Evolutionary conservation across 352 stramenopile genomes (phyloP).

Genomic region (Phytophthora chlamydospora): DNA sequence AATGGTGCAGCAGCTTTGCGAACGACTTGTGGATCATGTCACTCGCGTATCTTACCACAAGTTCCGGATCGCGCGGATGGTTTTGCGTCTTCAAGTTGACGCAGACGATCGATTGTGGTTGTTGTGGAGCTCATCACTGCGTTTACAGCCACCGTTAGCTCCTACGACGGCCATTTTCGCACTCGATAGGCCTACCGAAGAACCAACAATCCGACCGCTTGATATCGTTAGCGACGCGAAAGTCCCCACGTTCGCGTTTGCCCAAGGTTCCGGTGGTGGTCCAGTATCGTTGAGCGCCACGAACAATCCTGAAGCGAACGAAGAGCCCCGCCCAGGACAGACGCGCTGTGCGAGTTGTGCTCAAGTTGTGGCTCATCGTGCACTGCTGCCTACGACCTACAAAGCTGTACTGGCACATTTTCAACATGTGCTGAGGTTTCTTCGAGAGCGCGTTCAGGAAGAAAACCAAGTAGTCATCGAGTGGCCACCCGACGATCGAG

Average conservation of each 20-base stretch:
- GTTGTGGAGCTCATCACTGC: slow-evolving; percentile 94
- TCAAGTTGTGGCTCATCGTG: slow-evolving; percentile 58
- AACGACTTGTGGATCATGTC: slow-evolving; percentile 94
- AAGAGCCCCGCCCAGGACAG: slow-evolving; percentile 33
- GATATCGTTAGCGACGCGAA: slow-evolving; percentile 76
- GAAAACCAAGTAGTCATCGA: slow-evolving; percentile 60
- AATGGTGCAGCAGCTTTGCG: slow-evolving; percentile 92
- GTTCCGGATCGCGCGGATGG: slow-evolving; percentile 92
- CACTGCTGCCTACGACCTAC: slow-evolving; percentile 90
- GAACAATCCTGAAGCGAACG: slow-evolving; percentile 10
- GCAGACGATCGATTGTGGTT: slow-evolving; percentile 94
- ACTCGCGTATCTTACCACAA: slow-evolving; percentile 92
- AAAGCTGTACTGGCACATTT: slow-evolving; percentile 96
- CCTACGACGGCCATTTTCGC: not conserved
- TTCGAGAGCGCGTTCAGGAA: slow-evolving; percentile 54
- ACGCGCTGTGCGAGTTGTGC: slow-evolving; percentile 89
- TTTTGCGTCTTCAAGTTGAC: slow-evolving; percentile 96
- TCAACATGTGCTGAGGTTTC: slow-evolving; percentile 82
- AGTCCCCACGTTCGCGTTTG: slow-evolving; percentile 59
- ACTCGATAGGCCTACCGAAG: slow-evolving; percentile 2
- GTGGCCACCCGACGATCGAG: slow-evolving; percentile 89
- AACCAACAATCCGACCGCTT: slow-evolving; percentile 46
- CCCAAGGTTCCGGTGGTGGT: slow-evolving; percentile 27
- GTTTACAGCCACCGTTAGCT: slow-evolving; percentile 48
- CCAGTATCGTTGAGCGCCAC: slow-evolving; percentile 24